Base-by-base conservation (phyloP, 2,329 filamentous ascomycete species). In the Aspergillus niger region DNA sequence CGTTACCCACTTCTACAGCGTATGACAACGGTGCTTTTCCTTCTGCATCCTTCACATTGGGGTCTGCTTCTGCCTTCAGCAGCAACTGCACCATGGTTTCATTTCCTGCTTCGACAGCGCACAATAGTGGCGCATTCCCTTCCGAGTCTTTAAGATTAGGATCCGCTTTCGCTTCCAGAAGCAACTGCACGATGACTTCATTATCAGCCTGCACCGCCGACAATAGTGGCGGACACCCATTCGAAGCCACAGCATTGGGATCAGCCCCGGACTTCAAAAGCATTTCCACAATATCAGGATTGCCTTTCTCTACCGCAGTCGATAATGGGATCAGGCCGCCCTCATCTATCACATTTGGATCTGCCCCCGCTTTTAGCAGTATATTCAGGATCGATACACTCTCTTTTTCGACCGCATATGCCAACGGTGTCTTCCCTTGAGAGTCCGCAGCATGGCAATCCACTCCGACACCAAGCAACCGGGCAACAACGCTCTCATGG, bases 181-280 rank as follows among this genome's bases (percentile, higher is more conserved):
- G 54, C 5, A 68, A 57, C n/a, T 66, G 58, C 11, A 62, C 58
- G 15, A 69, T 62, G 47, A 65, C 56, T 39, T 66, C 62, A 44
- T 69, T 61, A 8, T 68, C 70, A 41, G 62, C 60, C 24, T 57
- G 43, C n/a, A 63, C 66, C 6, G 65, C 65, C 47, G 47, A 58
- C 8, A 48, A 57, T 41, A 69, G 39, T 11, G 66, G 60, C 10
- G 61, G 63, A 17, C 57, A 49, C 8, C 63, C 61, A 28, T 41
- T 39, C 5, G 41, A 28, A 24, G 62, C 68, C 6, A 47, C 57
- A 15, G 52, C 47, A 41, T 67, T 55, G 3, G 58, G 57, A 39
- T 69, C 60, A 2, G 61, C 63, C 24, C 57, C 57, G 5, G 49
- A 60, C 8, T 61, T 62, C 6, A 73, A 55, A 20, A 73, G 62